Evolutionary conservation across 108 stramenopile species (phyloP), one percentile per base, ranked within the genome.

Genomic region (Conticribra guillardii): DNA sequence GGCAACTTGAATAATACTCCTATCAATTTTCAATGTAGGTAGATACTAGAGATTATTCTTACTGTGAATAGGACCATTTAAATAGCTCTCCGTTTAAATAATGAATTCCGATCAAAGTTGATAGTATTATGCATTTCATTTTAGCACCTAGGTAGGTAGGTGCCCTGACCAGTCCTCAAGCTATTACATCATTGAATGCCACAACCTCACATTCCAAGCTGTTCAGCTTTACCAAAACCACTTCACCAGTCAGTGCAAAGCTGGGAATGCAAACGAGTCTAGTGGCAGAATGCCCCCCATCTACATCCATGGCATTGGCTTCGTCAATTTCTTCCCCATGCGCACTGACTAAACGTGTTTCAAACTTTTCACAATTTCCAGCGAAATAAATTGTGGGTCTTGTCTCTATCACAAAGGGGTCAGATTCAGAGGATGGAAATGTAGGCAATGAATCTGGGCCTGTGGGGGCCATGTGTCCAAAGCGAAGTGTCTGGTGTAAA

Each of bases 371-470:
- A 51, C 82, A 72, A 55, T 89, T 89, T 5, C 92, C 92, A 32
- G 73, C 75, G 29, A 93, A 85, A 62, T 87, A 88, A 5, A 93
- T 23, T 32, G 77, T 52, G 44, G 92, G 89, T 30, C 54, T 45
- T 27, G 67, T 30, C 16, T 57, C 49, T 67, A 95, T 55, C 11
- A 88, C 84, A 84, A 95, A 92, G 37, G 94, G 94, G 82, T 95
- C 94, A 8, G 60, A 60, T 46, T 85, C 82, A 0, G 73, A 52
- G 18, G 84, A 86, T 2, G 92, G 92, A 56, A 87, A 86, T 27
- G 88, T 89, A 0, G 94, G 91, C 31, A 95, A 82, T 3, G 85
- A 85, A 64, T 85, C 88, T 2, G 94, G 94, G n/a, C 89, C 94
- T n/a, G 94, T 92, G 17, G 94, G 94, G 59, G 89, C 88, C 46